Base-by-base conservation (phyloP, 805 yeast genomes). In the Zygosaccharomyces gambellarensis region DNA sequence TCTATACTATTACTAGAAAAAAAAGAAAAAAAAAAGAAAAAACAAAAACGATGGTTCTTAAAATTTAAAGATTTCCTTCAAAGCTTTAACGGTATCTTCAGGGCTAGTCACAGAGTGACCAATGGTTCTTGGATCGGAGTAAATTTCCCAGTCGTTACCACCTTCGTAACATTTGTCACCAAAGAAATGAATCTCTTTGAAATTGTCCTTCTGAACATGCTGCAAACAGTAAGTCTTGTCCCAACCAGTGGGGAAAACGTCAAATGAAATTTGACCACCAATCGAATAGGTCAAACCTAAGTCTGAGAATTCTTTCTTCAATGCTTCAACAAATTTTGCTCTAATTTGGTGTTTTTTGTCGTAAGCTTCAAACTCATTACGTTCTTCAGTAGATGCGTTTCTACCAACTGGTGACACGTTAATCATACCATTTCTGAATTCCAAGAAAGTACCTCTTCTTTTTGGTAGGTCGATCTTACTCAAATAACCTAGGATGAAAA, bases 181-280 rank as follows among this genome's bases (percentile, higher is more conserved):
- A 68, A 94, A 94, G 83, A 94, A 94, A 77, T 94, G 98, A 64
- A 94, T 89, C 62, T 81, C 79, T 65, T 82, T 78, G 76, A 90
- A 94, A 58, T 85, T 82, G 73, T 92, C 97, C 52, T 77, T 71
- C 64, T 74, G 88, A 62, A 94, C 90, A 73, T 92, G 99, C 73
- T 85, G 90, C 69, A 94, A 81, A 73, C 96, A 88, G 78, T 92
- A 94, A 54, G 99, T 94, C 82, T 94, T 94, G 75, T 94, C 99
- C 99, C 99, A 94, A 67, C 99, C 99, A 56, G 97, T 88, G 77
- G 99, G 99, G 92, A 94, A 94, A 57, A 94, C 98, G 67, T 94
- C 99, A 65, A 94, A 94, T 31, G 98, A 92, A 71, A 94, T 94
- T 80, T 94, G 98, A 62, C 99, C 99, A 72, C 99, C 99, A 58